Evolutionary conservation across 176 grass and related monocot species (phyloP), one percentile per base, ranked within the genome.

Genomic region (Aechmea fasciata): DNA sequence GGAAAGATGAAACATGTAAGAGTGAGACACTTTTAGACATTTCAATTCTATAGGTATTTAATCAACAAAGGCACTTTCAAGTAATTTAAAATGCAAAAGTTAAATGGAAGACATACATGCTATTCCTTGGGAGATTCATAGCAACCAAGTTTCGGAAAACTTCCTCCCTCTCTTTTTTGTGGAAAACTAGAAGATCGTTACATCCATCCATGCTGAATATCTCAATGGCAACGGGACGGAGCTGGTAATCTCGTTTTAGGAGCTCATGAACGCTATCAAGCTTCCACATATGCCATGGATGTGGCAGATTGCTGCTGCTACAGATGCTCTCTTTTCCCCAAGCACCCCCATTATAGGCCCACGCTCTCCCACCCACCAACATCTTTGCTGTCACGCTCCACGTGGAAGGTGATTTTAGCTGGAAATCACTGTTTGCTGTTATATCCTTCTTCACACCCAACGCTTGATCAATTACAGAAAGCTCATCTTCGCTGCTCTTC

Each of bases 231-330:
- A 99, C 95, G 33, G 95, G 90, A 20, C 95, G 84, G 65, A 99
- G 90, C 75, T 99, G 95, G 63, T 99, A 99, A 76, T 99, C 95
- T 61, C 95, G 86, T 88, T 93, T 99, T 47, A 99, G 78, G 77
- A 99, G 82, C 76, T 99, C 90, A 76, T 93, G 87, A 63, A 99
- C 90, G 69, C 95, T 94, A 83, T 99, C 95, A 63, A 99, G 80
- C 72, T 99, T 99, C 95, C 95, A 99, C 90, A 93, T 99, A 81
- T 99, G 90, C 95, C 95, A 99, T 33, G 87, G 87, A 77, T 99
- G 95, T 61, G 87, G 90, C 66, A 99, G 73, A 70, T 88, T 90
- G 66, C 87, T 82, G 68, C 84, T 94, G 50, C 80, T 86, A 77
- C 84, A 90, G 82, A 90, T 33, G 52, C 90, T 94, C 81, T 99